These are phyloP conservation scores for Thuidium tamariscinum DNA, from an alignment of 225 moss, liverwort and hornwort genomes.

Conservation along the genomic window DNA sequence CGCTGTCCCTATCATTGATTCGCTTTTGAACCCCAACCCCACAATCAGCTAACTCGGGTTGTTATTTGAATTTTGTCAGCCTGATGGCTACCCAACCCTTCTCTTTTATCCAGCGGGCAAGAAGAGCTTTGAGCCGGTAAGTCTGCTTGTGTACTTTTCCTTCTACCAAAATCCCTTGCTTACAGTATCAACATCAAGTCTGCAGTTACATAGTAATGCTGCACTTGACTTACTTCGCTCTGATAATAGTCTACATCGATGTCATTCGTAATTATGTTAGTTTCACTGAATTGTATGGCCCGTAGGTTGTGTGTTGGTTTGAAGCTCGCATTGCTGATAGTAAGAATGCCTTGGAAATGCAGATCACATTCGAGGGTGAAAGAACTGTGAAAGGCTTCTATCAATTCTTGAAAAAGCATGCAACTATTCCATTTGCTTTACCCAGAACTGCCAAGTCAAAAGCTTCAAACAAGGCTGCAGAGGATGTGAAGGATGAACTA, in stretches of 20 bases:
- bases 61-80: slow-evolving; percentile 23
- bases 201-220: neutral
- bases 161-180: neutral
- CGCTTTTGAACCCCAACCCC: neutral
- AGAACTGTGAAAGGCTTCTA: slow-evolving; percentile 83
- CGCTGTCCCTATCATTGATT: neutral
- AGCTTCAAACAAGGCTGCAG: slow-evolving; percentile 3
- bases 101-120: slow-evolving; percentile 89
- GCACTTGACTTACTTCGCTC: neutral
- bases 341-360: slow-evolving; percentile 6
- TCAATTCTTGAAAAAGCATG: slow-evolving; percentile 80
- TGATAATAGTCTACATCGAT: neutral
- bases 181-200: neutral
- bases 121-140: slow-evolving; percentile 93
- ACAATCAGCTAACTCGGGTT: neutral
- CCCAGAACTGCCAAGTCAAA: slow-evolving; percentile 34
- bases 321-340: neutral
- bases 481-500: slow-evolving; percentile 33
- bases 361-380: slow-evolving; percentile 78
- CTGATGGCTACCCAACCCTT: slow-evolving; percentile 84
- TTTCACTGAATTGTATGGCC: neutral
- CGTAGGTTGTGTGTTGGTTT: neutral
- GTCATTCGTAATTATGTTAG: neutral
- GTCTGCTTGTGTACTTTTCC: neutral
- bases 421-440: slow-evolving; percentile 72